Evolutionary conservation across 1,284 basidiomycete species (phyloP), one percentile per base, ranked within the genome.

Genomic region (Leccinum huronense): DNA sequence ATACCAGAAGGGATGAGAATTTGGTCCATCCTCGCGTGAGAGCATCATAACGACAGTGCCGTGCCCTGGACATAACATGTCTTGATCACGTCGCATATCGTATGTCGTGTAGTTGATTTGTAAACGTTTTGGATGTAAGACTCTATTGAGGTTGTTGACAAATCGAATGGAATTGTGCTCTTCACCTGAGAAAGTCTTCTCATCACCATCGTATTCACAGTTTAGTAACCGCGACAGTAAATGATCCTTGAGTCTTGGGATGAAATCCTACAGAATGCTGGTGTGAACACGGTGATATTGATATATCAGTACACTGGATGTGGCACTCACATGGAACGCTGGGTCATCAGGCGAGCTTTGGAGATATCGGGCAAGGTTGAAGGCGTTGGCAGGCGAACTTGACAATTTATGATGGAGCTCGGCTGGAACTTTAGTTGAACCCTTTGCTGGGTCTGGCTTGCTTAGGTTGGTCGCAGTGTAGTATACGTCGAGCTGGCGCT

Each of bases 1-100:
- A 64, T 71, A 71, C 68, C 67, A 70, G 27, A 67, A 70, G 0
- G 67, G 69, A 27, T 69, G 69, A 1, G 58, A 5, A 8, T 62
- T 27, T 1, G 38, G 14, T 1, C 42, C 36, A 16, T 66, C 61
- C 7, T 69, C 67, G 0, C 33, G 1, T 1, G 63, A 67, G 1
- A 60, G 57, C 2, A 66, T 10, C 58, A 75, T 64, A 0, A 74
- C 58, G 0, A 59, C 19, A 3, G 58, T 11, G 1, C 63, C 48
- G 3, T n/a, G 13, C 0, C 57, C 51, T 1, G 69, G 65, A 10
- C 62, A 65, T 14, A 76, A 16, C 0, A 64, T 64, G 14, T 76
- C 73, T 9, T 71, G 66, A 5, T 30, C 7, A 19, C 23, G 23
- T 23, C 23, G 23, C 23, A 23, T 23, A 23, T 23, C 23, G 23